phyloP scores from a whole-genome alignment of 1,139 yeast genomes.

The Hyphopichia khmerensis region DNA sequence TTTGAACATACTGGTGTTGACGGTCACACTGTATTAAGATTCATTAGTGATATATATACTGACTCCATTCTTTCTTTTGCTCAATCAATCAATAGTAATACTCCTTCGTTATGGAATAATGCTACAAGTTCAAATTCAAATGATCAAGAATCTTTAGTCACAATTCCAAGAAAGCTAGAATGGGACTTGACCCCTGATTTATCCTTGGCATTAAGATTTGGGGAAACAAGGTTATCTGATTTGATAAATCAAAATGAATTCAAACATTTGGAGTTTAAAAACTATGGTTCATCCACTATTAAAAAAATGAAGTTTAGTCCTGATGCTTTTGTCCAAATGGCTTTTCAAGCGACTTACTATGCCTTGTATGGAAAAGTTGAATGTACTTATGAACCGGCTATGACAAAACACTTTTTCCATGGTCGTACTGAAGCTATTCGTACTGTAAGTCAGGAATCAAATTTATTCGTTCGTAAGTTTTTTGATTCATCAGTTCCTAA shows the following conservation, averaged over 20 bases:
- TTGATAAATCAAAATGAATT: constrained; percentile 88
- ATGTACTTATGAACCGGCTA: constrained; percentile 93
- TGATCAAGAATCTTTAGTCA: constrained; percentile 38
- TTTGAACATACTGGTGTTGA: constrained; percentile 96
- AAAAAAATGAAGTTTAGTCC: constrained; percentile 88
- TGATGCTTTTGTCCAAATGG: constrained; percentile 93
- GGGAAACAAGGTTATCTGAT: constrained; percentile 86
- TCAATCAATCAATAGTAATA: constrained; percentile 72
- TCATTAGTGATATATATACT: constrained; percentile 87
- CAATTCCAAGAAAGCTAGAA: constrained; percentile 82
- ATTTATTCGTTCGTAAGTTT: constrained; percentile 79
- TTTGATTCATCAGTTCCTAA: constrained; percentile 67
- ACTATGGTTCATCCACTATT: constrained; percentile 74
- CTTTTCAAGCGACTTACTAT: constrained; percentile 89
- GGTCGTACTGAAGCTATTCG: constrained; percentile 93
- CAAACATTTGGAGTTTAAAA: constrained; percentile 71
- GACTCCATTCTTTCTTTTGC: constrained; percentile 89
- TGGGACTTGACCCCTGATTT: constrained; percentile 82
- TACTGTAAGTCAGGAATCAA: constrained; percentile 78
- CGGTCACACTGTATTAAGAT: constrained; percentile 88
- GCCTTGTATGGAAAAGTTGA: constrained; percentile 91
- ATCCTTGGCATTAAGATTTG: constrained; percentile 79
- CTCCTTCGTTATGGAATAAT: constrained; percentile 73
- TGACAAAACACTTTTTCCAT: constrained; percentile 84
- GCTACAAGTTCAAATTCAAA: constrained; percentile 5